Conservation (phyloP, 768 basidiomycete genomes). For the Hebeloma cylindrosporum region DNA sequence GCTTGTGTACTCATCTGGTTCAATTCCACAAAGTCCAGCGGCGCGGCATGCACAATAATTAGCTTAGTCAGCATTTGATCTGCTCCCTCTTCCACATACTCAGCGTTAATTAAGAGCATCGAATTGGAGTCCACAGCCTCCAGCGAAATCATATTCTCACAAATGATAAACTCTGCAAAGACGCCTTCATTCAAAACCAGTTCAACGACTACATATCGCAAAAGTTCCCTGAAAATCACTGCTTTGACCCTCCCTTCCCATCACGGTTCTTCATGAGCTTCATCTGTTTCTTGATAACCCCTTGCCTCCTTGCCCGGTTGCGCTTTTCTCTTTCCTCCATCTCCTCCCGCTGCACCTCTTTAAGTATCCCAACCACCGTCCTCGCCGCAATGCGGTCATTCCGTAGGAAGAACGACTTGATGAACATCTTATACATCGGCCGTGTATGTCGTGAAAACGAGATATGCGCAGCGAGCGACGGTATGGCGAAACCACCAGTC, state of each 20-base stretch:
- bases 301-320: constrained; percentile 31
- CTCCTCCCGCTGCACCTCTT: constrained; percentile 37
- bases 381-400: constrained; percentile 55
- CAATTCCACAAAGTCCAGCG: neutral
- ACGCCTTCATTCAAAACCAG: too few relatives aligned
- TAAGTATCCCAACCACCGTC: constrained; percentile 55
- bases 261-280: too few relatives aligned
- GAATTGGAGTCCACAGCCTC: too few relatives aligned
- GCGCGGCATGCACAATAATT: neutral
- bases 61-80: constrained; percentile 14
- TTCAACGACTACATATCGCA: too few relatives aligned
- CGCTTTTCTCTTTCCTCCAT: constrained; percentile 31
- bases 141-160: too few relatives aligned
- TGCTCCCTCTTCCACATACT: neutral
- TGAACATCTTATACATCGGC: constrained; percentile 74
- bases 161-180: too few relatives aligned
- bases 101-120: neutral
- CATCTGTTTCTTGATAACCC: constrained; percentile 31
- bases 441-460: constrained; percentile 59
- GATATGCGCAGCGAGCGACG: constrained; percentile 41
- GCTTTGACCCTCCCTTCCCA: too few relatives aligned
- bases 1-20: constrained; percentile 17
- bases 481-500: constrained; percentile 27
- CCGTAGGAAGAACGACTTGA: constrained; percentile 58
- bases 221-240: too few relatives aligned